Base-by-base conservation (phyloP, 2,329 filamentous ascomycete genomes). In the Nigrospora sphaerica region DNA sequence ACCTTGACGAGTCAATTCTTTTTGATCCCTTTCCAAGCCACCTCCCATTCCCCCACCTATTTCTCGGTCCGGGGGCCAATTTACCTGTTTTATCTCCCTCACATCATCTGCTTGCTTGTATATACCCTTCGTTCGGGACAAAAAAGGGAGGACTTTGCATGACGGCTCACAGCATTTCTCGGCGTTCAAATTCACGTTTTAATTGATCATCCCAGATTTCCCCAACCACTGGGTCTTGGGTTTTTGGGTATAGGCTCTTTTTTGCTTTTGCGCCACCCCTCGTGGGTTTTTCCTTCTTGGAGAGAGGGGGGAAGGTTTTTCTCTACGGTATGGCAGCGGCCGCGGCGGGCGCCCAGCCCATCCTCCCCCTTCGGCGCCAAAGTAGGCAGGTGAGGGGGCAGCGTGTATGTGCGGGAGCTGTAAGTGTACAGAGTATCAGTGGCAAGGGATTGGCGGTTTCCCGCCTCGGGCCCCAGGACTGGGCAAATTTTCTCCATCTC, bases 41-140 rank as follows among this genome's bases (percentile, higher is more conserved):
- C 50, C 47, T 49, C 51, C 48, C 43, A 35, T 13, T 42, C 43
- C 48, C 46, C 52, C 51, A 51, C 52, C 54, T 52, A 56, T 54
- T 54, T 49, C 48, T 46, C 52, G 46, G 50, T 48, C 47, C 48
- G 46, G 44, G 5, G 23, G 23, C 23, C 7, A 50, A 40, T 46
- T 47, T 36, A 52, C 45, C 47, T 37, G 48, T 49, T 42, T 38
- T 49, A 46, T 23, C 23, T 28, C 23, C 10, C 23, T 28, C 23
- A 28, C 23, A 49, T 41, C 33, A 51, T 51, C 46, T 44, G 33
- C 39, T 47, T 33, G 14, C 55, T 54, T 62, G 58, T 61, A 61
- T 60, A 61, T 61, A 61, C 56, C 58, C 59, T 54, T 51, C 52
- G 46, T 52, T 55, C 28, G 56, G 57, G 54, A 50, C 23, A 7